Evolutionary conservation across 2,329 filamentous ascomycete genomes (phyloP).

Genomic region (Beauveria sp.): DNA sequence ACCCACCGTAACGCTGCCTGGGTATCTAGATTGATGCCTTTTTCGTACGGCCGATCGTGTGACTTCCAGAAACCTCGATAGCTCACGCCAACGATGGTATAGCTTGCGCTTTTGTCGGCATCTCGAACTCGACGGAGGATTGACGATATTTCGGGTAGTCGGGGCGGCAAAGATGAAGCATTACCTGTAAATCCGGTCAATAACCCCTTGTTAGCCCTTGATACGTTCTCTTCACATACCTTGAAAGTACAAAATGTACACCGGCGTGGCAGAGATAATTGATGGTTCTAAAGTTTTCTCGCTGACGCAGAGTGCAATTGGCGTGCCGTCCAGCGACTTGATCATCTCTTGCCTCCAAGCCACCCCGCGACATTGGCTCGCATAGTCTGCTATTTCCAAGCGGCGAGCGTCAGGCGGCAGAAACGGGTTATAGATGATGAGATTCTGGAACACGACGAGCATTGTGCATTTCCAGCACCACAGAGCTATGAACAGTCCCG

Average conservation of each 20-base stretch:
- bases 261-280: conserved; percentile 19
- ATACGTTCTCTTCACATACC: conserved; percentile 26
- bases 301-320: conserved; percentile 52
- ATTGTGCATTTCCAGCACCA: conserved; percentile 64
- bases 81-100: conserved; percentile 48
- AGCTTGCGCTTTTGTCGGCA: conserved; percentile 26
- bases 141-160: conserved; percentile 48
- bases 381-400: conserved; percentile 60
- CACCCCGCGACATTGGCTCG: conserved; percentile 50
- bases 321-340: conserved; percentile 55
- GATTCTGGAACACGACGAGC: conserved; percentile 72
- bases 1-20: conserved; percentile 59
- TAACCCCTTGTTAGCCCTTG: not conserved
- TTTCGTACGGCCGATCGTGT: conserved; percentile 60
- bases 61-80: conserved; percentile 77
- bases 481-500: conserved; percentile 55
- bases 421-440: conserved; percentile 75
- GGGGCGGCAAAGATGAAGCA: conserved; percentile 49
- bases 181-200: conserved; percentile 37
- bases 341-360: conserved; percentile 59
- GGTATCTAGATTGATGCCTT: conserved; percentile 62
- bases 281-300: conserved; percentile 22
- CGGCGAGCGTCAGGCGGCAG: conserved; percentile 62
- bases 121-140: conserved; percentile 40
- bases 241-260: conserved; percentile 52